A percentile compares a stretch with the other conserved stretches of the same genome.
These are phyloP conservation scores for Zostera marina DNA, from an alignment of 116 monocot genomes.

Conservation along the genomic window DNA sequence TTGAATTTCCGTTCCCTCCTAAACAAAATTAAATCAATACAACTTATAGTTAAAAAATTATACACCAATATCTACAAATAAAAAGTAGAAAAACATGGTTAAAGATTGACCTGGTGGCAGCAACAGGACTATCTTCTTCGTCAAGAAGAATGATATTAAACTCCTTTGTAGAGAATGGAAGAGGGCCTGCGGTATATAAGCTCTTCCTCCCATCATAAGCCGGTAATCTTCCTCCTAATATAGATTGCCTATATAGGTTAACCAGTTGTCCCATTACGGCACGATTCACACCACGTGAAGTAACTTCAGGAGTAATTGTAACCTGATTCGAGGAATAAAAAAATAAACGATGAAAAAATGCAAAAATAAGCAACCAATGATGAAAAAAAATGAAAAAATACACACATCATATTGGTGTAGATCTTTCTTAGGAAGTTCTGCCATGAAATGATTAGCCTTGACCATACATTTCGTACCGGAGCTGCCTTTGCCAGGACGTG, in stretches of 20 bases:
- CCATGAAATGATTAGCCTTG: conserved; percentile 23
- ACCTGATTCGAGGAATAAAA: conserved; percentile 7
- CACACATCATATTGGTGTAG: conserved; percentile 22
- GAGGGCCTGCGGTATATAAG: conserved; percentile 20
- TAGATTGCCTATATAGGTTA: conserved; percentile 8
- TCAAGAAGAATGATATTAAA: conserved; percentile 37
- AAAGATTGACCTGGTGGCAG: conserved; percentile 33
- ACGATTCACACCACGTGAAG: conserved; percentile 19
- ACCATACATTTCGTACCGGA: conserved; percentile 18
- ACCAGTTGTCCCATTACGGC: conserved; percentile 24
- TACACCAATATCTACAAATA: neutral
- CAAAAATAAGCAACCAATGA: neutral
- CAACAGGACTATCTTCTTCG: conserved; percentile 52
- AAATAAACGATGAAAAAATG: neutral
- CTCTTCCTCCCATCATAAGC: conserved; percentile 28
- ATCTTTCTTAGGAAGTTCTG: conserved; percentile 20
- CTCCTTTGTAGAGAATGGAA: conserved; percentile 20
- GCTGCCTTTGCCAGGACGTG: conserved; percentile 65
- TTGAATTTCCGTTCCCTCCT: conserved; percentile 61
- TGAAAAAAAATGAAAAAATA: neutral
- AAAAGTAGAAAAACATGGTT: no score
- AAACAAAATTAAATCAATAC: neutral
- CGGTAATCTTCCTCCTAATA: conserved; percentile 19
- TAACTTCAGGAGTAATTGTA: conserved; percentile 22
- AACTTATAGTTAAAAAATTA: no score